Percentiles rank a stretch among this genome's conserved stretches.
These are phyloP conservation scores for Parachaetomium inaequale DNA, from an alignment of 495 filamentous ascomycete species.

Conservation along the genomic window DNA sequence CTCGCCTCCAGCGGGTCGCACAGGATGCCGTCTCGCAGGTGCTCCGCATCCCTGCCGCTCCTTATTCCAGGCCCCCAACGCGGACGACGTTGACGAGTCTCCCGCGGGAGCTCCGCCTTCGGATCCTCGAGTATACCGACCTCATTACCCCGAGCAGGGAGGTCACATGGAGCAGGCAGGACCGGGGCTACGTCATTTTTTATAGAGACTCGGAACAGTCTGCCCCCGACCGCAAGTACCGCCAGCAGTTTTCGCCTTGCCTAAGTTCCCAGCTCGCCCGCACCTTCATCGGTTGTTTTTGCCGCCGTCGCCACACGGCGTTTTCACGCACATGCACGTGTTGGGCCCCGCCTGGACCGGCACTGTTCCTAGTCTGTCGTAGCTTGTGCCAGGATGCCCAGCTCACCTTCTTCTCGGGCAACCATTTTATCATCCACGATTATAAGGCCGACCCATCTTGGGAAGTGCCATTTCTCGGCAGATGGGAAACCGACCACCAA, in stretches of 20 bases:
- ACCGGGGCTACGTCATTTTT: background rate
- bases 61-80: background rate
- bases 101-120: constrained; percentile 15
- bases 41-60: background rate
- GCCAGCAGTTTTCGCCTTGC: background rate
- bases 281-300: constrained; percentile 13
- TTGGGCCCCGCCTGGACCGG: constrained; percentile 13
- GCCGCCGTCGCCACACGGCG: constrained; percentile 17
- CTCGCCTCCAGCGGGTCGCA: background rate
- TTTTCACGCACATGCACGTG: constrained; percentile 17
- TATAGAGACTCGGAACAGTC: background rate
- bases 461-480: background rate
- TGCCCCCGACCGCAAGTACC: background rate
- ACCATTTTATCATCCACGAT: constrained; percentile 1
- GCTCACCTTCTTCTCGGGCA: constrained; percentile 3
- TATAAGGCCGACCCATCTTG: background rate
- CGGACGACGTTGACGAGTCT: background rate
- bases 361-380: constrained; percentile 5
- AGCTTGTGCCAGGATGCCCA: constrained; percentile 1
- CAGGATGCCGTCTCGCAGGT: background rate
- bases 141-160: constrained; percentile 13
- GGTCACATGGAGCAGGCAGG: constrained; percentile 19
- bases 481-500: background rate
- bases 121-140: constrained; percentile 18
- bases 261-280: background rate